Evolutionary conservation across 495 filamentous ascomycete genomes (phyloP).

Genomic region (Hyaloscypha finlandica): DNA sequence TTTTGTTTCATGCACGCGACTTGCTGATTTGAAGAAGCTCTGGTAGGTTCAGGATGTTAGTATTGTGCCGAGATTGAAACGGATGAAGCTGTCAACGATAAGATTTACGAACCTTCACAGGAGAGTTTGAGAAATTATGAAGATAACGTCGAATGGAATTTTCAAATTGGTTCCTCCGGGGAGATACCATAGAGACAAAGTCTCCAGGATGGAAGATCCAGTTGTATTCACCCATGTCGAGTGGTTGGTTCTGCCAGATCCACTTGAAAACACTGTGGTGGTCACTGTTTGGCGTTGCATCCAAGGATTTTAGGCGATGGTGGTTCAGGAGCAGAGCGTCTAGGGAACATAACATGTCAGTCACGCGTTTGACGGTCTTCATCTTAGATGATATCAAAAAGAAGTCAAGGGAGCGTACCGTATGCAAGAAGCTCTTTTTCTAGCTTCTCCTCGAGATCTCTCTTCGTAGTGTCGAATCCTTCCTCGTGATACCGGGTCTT

Average conservation of each 20-base stretch:
- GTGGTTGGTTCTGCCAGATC: slow-evolving; percentile 12
- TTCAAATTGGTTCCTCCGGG: slow-evolving; percentile 9
- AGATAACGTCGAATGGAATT: slow-evolving; percentile 9
- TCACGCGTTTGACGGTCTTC: no score
- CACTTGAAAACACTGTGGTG: slow-evolving; percentile 22
- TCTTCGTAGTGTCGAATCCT: slow-evolving; percentile 17
- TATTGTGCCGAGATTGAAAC: no score
- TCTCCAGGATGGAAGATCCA: slow-evolving; percentile 16
- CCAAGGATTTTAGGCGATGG: slow-evolving; percentile 4
- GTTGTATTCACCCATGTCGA: slow-evolving; percentile 15
- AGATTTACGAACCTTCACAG: slow-evolving; percentile 1
- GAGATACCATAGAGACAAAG: slow-evolving; percentile 8
- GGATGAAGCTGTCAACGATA: no score
- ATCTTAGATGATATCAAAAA: not conserved
- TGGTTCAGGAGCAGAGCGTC: slow-evolving; percentile 13
- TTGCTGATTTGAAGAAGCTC: slow-evolving; percentile 11
- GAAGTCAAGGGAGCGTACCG: slow-evolving; percentile 5
- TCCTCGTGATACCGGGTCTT: slow-evolving; percentile 19
- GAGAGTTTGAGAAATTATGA: slow-evolving; percentile 6
- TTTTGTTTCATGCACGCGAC: not conserved
- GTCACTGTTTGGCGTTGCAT: slow-evolving; percentile 11
- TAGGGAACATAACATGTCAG: slow-evolving; percentile 5
- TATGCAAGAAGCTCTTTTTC: slow-evolving; percentile 22
- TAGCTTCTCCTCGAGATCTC: slow-evolving; percentile 1
- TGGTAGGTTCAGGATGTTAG: not conserved